Evolutionary conservation across 1,284 basidiomycete species (phyloP).

Genomic region (Agroathelia rolfsii): DNA sequence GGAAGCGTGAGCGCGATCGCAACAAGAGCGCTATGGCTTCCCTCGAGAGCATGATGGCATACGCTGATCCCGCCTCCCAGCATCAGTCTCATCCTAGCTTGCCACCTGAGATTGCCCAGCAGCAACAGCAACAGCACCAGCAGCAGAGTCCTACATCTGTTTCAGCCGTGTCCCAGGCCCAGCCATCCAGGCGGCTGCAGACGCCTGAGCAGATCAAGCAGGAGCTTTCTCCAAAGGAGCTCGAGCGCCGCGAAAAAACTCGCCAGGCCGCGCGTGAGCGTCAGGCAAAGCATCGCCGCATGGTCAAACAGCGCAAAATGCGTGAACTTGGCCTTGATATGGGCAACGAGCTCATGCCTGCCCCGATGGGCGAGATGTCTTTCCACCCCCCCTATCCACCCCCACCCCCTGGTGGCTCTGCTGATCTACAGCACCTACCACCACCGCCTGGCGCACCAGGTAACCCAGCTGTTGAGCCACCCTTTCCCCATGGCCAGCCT

Average conservation of each 20-base stretch:
- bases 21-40: slow-evolving; percentile 24
- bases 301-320: slow-evolving; percentile 69
- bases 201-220: slow-evolving; percentile 23
- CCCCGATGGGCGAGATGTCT: slow-evolving; percentile 48
- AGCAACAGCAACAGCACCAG: slow-evolving; percentile 12
- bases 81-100: slow-evolving; percentile 1
- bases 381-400: slow-evolving; percentile 47
- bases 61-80: slow-evolving; percentile 7
- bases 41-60: too few relatives aligned
- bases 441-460: slow-evolving; percentile 14
- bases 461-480: slow-evolving; percentile 28
- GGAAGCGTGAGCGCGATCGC: slow-evolving; percentile 70
- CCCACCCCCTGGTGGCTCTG: slow-evolving; percentile 46
- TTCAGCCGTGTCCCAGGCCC: slow-evolving; percentile 16
- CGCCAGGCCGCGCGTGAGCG: slow-evolving; percentile 64
- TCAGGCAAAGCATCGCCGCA: slow-evolving; percentile 66
- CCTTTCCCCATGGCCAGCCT: slow-evolving; percentile 34
- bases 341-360: slow-evolving; percentile 53
- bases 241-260: slow-evolving; percentile 53
- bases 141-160: slow-evolving; percentile 15
- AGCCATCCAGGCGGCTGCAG: slow-evolving; percentile 16
- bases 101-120: slow-evolving; percentile 16
- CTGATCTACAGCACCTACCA: slow-evolving; percentile 35
- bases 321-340: slow-evolving; percentile 67
- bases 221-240: slow-evolving; percentile 51